A percentile compares a stretch with the other conserved stretches of the same genome.
phyloP scores from a whole-genome alignment of 176 grass and related monocot genomes.

The Coix lacrymajobi region DNA sequence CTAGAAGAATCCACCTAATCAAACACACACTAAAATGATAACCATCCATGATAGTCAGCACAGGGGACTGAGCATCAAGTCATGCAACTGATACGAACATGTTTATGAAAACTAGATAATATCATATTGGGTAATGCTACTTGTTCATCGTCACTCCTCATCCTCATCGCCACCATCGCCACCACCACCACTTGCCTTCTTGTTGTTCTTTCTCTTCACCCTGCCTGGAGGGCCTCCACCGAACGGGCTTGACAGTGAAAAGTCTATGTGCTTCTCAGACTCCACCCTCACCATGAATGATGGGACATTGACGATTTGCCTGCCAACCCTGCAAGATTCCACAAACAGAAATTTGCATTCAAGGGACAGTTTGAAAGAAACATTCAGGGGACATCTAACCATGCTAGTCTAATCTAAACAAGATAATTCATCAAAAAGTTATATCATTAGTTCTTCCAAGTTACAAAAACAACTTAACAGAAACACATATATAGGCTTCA shows the following conservation, averaged over 20 bases:
- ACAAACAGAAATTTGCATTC: background rate
- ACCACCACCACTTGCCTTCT: slow-evolving; percentile 39
- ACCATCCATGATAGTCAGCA: background rate
- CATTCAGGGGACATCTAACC: too few species aligned
- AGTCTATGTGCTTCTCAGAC: slow-evolving; percentile 70
- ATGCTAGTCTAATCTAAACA: too few species aligned
- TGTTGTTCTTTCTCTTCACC: slow-evolving; percentile 63
- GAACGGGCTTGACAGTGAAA: slow-evolving; percentile 63
- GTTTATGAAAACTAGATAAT: slow-evolving; percentile 20
- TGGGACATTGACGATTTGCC: slow-evolving; percentile 66
- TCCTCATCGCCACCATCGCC: slow-evolving; percentile 45
- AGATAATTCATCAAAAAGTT: too few species aligned
- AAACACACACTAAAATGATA: background rate
- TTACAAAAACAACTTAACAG: background rate
- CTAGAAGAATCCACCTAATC: too few species aligned
- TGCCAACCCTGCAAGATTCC: slow-evolving; percentile 49
- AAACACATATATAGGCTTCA: background rate
- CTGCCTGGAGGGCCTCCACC: slow-evolving; percentile 49
- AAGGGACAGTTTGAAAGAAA: background rate
- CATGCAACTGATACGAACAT: slow-evolving; percentile 10
- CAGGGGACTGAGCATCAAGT: background rate
- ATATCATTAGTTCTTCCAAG: background rate
- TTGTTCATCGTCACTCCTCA: slow-evolving; percentile 28
- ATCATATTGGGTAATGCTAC: slow-evolving; percentile 28
- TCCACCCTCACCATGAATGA: slow-evolving; percentile 76